Evolutionary conservation across 257 asterid genomes (phyloP), one percentile per base, ranked within the genome.

Genomic region (Ophiorrhiza pumila): DNA sequence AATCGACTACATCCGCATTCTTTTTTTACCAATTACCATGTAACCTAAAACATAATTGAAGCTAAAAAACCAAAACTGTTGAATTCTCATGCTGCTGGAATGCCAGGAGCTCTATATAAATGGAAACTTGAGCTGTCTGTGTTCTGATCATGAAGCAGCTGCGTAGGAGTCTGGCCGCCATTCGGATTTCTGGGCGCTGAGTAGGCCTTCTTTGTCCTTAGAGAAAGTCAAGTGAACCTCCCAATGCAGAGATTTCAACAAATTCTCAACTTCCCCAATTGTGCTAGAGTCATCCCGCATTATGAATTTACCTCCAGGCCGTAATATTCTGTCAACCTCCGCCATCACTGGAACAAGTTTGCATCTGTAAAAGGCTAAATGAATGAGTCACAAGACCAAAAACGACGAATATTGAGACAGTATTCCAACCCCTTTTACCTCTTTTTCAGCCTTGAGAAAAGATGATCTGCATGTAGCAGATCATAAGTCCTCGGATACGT

Each of bases 391-490:
- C 25, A 34, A 23, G 20, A 23, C 22, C 52, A 12, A 1, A 27
- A 34, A 23, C 46, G 71, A 15, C 56, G 50, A 55, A 13, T n/a
- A n/a, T n/a, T n/a, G 52, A 53, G 18, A 58, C 39, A 17, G 37
- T 31, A 45, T 35, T 25, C 5, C 42, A 43, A 66, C 42, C 41
- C n/a, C 27, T 65, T 18, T 55, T 82, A 90, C 97, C 97, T 86
- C 72, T 80, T 86, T 74, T 86, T 85, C 53, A 90, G 82, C 50
- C 74, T 83, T 34, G 97, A 90, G 86, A 92, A 85, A 53, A 92
- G 96, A 76, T 89, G 95, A 84, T 92, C 96, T 20, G 97, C 97
- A 67, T 90, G 95, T 39, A 92, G 83, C 71, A 92, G 96, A 77
- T 90, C 97, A 29, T 92, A 92, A 3, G 93, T 82, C 73, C 96